phyloP scores from a whole-genome alignment of 108 stramenopile genomes.

The Chaetoceros muelleri region DNA sequence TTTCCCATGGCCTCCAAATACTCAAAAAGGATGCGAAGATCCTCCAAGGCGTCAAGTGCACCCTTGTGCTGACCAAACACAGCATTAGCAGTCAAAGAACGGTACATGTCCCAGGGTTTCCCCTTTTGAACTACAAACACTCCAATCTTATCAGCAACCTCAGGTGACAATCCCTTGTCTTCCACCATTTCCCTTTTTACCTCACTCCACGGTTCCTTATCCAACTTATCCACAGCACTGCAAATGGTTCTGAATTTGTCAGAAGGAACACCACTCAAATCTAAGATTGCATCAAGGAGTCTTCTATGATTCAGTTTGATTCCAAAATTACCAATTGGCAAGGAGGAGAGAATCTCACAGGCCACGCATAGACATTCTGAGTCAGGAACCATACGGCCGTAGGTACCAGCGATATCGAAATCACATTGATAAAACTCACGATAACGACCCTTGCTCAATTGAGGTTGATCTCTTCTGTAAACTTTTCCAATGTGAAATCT shows the following conservation, averaged over 20 bases:
- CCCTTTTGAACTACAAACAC: slow-evolving; percentile 66
- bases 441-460: slow-evolving; percentile 69
- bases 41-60: slow-evolving; percentile 70
- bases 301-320: slow-evolving; percentile 88
- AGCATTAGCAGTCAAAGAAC: slow-evolving; percentile 34
- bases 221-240: slow-evolving; percentile 89
- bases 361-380: slow-evolving; percentile 78
- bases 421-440: slow-evolving; percentile 95
- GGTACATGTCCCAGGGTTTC: slow-evolving; percentile 55
- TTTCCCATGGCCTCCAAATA: slow-evolving; percentile 84
- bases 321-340: slow-evolving; percentile 84
- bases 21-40: slow-evolving; percentile 73
- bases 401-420: slow-evolving; percentile 78
- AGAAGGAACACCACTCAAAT: slow-evolving; percentile 78
- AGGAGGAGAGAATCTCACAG: slow-evolving; percentile 66
- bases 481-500: slow-evolving; percentile 87
- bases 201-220: slow-evolving; percentile 82
- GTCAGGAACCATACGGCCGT: slow-evolving; percentile 79
- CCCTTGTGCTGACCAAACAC: slow-evolving; percentile 67
- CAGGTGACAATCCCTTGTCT: slow-evolving; percentile 74
- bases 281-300: slow-evolving; percentile 81
- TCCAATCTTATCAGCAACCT: slow-evolving; percentile 80
- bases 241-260: slow-evolving; percentile 88
- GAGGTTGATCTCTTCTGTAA: slow-evolving; percentile 82
- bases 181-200: slow-evolving; percentile 76